phyloP scores from a whole-genome alignment of 2,329 filamentous ascomycete genomes.

The Fusarium sarcochroum region DNA sequence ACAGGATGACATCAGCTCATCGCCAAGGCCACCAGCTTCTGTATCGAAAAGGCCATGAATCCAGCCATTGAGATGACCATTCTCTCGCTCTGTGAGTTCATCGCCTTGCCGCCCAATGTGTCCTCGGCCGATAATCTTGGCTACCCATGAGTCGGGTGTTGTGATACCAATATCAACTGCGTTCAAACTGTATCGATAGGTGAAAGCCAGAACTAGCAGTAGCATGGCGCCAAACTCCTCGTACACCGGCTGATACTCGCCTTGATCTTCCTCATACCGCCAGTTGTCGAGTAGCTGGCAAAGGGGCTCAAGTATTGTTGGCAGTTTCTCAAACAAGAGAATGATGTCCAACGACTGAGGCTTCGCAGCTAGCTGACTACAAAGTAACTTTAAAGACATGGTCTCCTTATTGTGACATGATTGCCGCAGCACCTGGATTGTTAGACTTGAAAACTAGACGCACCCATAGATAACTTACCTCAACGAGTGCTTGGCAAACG shows the following conservation, averaged over 20 bases:
- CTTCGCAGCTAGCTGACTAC: conserved; percentile 79
- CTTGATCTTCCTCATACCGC: conserved; percentile 86
- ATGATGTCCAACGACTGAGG: conserved; percentile 81
- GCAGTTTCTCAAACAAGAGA: conserved; percentile 79
- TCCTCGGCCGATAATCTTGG: conserved; percentile 73
- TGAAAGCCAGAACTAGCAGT: conserved; percentile 79
- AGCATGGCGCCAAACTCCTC: conserved; percentile 87
- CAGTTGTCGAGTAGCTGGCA: conserved; percentile 83
- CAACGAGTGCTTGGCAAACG: conserved; percentile 82
- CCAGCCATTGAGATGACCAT: conserved; percentile 79
- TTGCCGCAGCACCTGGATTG: conserved; percentile 73
- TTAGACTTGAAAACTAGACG: background rate
- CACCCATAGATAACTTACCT: conserved; percentile 62
- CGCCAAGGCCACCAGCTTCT: conserved; percentile 79
- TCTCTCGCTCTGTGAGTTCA: conserved; percentile 75
- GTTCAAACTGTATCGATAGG: conserved; percentile 80
- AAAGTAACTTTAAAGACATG: conserved; percentile 82
- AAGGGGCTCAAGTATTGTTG: conserved; percentile 78
- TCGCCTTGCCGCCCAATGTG: conserved; percentile 69
- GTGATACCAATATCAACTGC: conserved; percentile 74
- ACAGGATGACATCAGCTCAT: conserved; percentile 86
- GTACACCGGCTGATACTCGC: conserved; percentile 87
- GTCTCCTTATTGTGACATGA: conserved; percentile 82
- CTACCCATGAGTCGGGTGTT: conserved; percentile 75
- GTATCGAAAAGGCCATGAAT: conserved; percentile 82